phyloP scores from a whole-genome alignment of 768 basidiomycete genomes.

The Collybia sp. region DNA sequence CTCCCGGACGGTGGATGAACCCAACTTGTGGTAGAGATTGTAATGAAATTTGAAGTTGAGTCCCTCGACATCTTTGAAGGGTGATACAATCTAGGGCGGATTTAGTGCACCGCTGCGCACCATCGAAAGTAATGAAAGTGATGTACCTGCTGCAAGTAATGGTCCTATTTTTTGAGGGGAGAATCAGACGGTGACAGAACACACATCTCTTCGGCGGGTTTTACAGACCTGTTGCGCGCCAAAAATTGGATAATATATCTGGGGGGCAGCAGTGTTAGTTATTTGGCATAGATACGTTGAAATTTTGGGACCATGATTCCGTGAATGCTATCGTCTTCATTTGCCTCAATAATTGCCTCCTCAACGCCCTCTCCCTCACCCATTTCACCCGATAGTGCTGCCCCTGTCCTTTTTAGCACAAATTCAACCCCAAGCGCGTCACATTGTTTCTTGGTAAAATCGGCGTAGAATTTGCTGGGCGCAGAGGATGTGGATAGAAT shows the following conservation, averaged over 20 bases:
- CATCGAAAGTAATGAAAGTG: not conserved
- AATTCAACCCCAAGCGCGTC: slow-evolving; percentile 85
- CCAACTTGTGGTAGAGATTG: slow-evolving; percentile 92
- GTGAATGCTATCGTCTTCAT: slow-evolving; percentile 78
- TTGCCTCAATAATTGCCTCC: slow-evolving; percentile 93
- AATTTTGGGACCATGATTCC: slow-evolving; percentile 81
- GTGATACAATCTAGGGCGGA: slow-evolving; percentile 72
- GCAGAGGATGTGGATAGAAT: slow-evolving; percentile 83
- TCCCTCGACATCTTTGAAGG: slow-evolving; percentile 97
- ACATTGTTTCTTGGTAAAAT: slow-evolving; percentile 92
- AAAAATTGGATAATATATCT: slow-evolving; percentile 98
- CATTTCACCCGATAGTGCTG: slow-evolving; percentile 48
- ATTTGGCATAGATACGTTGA: too few relatives aligned
- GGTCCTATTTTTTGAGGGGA: slow-evolving; percentile 62
- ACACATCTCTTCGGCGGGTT: not conserved
- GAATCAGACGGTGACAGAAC: not conserved
- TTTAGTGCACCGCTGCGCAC: slow-evolving; percentile 1
- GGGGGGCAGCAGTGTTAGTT: not conserved
- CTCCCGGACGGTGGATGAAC: not conserved
- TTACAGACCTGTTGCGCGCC: slow-evolving; percentile 76
- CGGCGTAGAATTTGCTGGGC: slow-evolving; percentile 79
- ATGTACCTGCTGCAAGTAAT: slow-evolving; percentile 89
- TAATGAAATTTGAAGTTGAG: slow-evolving; percentile 94
- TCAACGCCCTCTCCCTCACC: slow-evolving; percentile 89
- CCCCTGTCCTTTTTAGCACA: slow-evolving; percentile 69